These are phyloP conservation scores for Pyrenochaeta sp. DNA, from an alignment of 2,329 filamentous ascomycete genomes.

Conservation along the genomic window DNA sequence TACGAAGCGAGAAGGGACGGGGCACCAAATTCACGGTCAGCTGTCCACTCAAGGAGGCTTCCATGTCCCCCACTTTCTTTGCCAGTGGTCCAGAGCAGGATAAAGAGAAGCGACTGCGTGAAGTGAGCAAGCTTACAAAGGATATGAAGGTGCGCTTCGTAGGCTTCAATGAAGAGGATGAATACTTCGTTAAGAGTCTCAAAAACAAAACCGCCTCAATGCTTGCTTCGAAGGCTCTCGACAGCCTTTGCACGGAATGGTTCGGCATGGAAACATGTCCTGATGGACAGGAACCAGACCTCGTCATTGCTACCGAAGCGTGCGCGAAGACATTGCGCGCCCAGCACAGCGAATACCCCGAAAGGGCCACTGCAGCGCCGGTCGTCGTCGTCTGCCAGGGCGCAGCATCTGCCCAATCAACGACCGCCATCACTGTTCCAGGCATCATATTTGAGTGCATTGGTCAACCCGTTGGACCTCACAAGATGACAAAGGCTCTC, in stretches of 20 bases:
- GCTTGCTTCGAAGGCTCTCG: conserved; percentile 42
- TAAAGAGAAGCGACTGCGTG: conserved; percentile 31
- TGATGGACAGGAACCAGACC: conserved; percentile 28
- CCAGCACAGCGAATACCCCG: conserved; percentile 31
- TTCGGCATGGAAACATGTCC: conserved; percentile 43
- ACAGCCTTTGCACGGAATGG: conserved; percentile 46
- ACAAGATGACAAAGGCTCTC: conserved; percentile 49
- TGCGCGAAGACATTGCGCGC: conserved; percentile 41
- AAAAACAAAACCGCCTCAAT: conserved; percentile 44
- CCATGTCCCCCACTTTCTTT: conserved; percentile 39
- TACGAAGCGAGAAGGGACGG: conserved; percentile 44
- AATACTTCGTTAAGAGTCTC: conserved; percentile 40
- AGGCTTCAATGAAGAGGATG: conserved; percentile 44
- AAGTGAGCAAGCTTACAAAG: conserved; percentile 38
- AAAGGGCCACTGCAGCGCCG: conserved; percentile 29
- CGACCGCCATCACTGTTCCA: conserved; percentile 45
- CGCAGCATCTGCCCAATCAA: conserved; percentile 46
- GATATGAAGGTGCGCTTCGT: conserved; percentile 43
- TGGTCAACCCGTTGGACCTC: conserved; percentile 48
- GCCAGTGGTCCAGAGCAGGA: conserved; percentile 30
- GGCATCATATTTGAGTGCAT: conserved; percentile 48
- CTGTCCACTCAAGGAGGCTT: conserved; percentile 43
- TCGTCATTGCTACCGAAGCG: conserved; percentile 44
- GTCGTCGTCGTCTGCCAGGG: conserved; percentile 47
- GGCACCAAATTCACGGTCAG: conserved; percentile 50